Conservation (phyloP, 805 yeast species). For the Hanseniaspora mollemarum region DNA sequence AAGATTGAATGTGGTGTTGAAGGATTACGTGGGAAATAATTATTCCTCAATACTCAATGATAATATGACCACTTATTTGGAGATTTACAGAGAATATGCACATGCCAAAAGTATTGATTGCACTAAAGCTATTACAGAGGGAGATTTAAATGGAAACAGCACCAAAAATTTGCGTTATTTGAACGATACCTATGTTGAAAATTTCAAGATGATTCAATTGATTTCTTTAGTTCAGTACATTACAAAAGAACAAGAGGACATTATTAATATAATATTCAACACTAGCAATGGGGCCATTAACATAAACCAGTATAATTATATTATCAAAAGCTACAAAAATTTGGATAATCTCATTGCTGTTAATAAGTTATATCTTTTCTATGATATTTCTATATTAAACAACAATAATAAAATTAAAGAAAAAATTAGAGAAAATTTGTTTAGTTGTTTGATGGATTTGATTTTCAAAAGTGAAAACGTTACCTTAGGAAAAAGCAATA, state of each 20-base stretch:
- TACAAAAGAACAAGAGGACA: background rate
- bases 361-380: conserved; percentile 4
- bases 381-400: background rate
- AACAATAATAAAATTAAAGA: background rate
- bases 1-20: background rate
- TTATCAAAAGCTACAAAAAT: background rate
- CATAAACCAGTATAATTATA: background rate
- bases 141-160: background rate
- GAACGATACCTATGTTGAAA: background rate
- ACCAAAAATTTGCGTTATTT: conserved; percentile 1
- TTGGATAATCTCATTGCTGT: background rate
- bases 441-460: background rate
- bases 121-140: background rate
- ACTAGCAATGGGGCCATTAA: background rate
- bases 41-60: conserved; percentile 2
- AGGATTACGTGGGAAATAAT: conserved; percentile 5
- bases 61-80: conserved; percentile 2
- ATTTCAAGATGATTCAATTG: background rate
- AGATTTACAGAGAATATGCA: background rate
- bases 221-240: conserved; percentile 2
- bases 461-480: background rate
- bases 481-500: background rate
- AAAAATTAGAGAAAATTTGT: background rate
- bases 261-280: background rate
- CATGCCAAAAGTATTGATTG: background rate